Evolutionary conservation across 352 stramenopile genomes (phyloP).

Genomic region (Aphanomyces cochlioides): DNA sequence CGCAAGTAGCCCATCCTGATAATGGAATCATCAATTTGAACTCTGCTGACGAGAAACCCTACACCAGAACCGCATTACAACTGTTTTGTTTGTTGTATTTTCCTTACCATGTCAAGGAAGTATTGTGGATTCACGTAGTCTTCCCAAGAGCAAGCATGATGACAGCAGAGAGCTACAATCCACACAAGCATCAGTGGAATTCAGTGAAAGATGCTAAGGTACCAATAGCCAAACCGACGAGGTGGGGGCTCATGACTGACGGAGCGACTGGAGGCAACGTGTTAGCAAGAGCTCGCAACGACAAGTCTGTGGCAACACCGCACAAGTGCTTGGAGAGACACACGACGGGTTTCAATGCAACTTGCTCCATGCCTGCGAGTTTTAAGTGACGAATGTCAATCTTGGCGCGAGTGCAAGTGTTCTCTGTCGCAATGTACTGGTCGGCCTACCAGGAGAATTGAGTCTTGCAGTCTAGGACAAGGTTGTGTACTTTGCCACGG

Average conservation of each 20-base stretch:
- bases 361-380: constrained; percentile 57
- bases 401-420: constrained; percentile 55
- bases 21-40: constrained; percentile 63
- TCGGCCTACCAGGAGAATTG: constrained; percentile 7
- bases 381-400: constrained; percentile 85
- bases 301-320: constrained; percentile 76
- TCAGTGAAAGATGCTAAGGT: background rate
- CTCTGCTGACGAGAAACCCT: constrained; percentile 55
- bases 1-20: constrained; percentile 77
- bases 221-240: constrained; percentile 20
- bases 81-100: background rate
- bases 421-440: constrained; percentile 32
- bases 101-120: constrained; percentile 36
- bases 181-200: too few species aligned
- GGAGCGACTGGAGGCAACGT: constrained; percentile 38
- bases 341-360: constrained; percentile 49
- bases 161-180: constrained; percentile 66
- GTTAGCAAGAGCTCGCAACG: constrained; percentile 57
- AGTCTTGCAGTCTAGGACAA: background rate
- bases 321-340: constrained; percentile 86
- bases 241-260: background rate
- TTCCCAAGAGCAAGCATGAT: constrained; percentile 67
- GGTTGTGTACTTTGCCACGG: constrained; percentile 52
- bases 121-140: constrained; percentile 71
- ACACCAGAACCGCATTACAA: constrained; percentile 4